Evolutionary conservation across 2,329 filamentous ascomycete genomes (phyloP), one percentile per base, ranked within the genome.

Genomic region (Ceratocystiopsis sp.): DNA sequence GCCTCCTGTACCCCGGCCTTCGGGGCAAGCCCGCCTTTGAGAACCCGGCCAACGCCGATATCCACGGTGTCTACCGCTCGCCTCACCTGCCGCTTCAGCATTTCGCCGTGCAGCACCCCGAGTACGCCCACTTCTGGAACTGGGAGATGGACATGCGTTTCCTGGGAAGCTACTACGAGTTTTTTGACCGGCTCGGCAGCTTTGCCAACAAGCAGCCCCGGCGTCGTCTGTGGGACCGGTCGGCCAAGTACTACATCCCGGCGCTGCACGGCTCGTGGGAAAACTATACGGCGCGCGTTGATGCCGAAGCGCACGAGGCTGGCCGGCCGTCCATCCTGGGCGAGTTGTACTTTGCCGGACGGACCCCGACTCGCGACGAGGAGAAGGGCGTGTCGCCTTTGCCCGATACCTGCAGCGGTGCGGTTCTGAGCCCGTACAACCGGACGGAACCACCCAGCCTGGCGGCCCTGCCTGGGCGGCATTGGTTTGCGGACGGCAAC

Each of bases 181-280:
- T 89, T 14, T 78, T 89, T 49, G 68, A 80, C 48, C 71, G 75
- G 37, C 66, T 84, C 13, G 68, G 69, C 14, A 63, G 67, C 38
- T 89, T 81, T 76, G 74, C 78, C 2, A 69, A 68, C 45, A 58
- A 72, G 40, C 81, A 89, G 55, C 74, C 78, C 2, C 73, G 81
- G 25, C 71, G 75, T 46, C 73, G 75, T n/a, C 65, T 85, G 11
- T 89, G 83, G 83, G 83, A 89, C 57, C 74, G 82, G 40, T 79
- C 75, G 41, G 69, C 76, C 19, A 77, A 80, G 48, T 89, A 86
- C 61, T 89, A 85, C 56, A 75, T 86, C 10, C 83, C 82, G 0
- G 63, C 65, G 0, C 65, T 77, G 33, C 81, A 86, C 52, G 80
- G 79, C 29, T 65, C 65, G 25, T 86, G 78, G 78, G 72, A 80